A percentile compares a stretch with the other conserved stretches of the same genome.
phyloP scores from a whole-genome alignment of 2,329 filamentous ascomycete species.

The Myriosclerotinia scirpicola region DNA sequence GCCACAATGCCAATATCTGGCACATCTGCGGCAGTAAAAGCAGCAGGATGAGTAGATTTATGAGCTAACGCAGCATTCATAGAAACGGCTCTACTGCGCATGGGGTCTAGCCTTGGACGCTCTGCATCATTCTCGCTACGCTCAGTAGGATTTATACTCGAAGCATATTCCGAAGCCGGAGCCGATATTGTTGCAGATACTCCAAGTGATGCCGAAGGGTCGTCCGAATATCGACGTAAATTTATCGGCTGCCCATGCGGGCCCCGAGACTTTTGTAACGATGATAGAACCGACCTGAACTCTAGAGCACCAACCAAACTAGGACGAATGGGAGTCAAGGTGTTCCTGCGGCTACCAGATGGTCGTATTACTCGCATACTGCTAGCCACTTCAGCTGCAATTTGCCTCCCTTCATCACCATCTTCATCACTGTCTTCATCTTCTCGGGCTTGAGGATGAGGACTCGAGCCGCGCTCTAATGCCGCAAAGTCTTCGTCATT shows the following conservation, averaged over 20 bases:
- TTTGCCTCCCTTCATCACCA: conserved; percentile 60
- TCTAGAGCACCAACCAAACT: conserved; percentile 92
- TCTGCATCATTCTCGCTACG: conserved; percentile 23
- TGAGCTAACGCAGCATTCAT: conserved; percentile 35
- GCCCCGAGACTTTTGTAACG: conserved; percentile 78
- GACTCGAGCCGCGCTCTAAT: conserved; percentile 38
- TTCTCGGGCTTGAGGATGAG: conserved; percentile 47
- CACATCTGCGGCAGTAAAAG: conserved; percentile 35
- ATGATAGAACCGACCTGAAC: conserved; percentile 87
- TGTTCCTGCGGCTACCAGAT: conserved; percentile 63
- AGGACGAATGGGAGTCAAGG: conserved; percentile 82
- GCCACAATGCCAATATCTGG: conserved; percentile 40
- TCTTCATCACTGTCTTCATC: conserved; percentile 48
- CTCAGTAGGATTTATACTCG: conserved; percentile 44
- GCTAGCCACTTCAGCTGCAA: conserved; percentile 80
- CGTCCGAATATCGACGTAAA: conserved; percentile 68
- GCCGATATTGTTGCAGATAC: conserved; percentile 48
- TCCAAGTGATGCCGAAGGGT: conserved; percentile 41
- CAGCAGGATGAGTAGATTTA: conserved; percentile 30
- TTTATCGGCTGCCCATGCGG: conserved; percentile 69
- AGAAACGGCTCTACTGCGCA: conserved; percentile 38
- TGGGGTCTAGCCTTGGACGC: conserved; percentile 25
- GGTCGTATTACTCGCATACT: conserved; percentile 88
- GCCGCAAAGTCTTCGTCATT: conserved; percentile 38
- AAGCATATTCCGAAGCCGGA: conserved; percentile 42